phyloP scores from a whole-genome alignment of 805 yeast genomes.

The Starmerella vitae region DNA sequence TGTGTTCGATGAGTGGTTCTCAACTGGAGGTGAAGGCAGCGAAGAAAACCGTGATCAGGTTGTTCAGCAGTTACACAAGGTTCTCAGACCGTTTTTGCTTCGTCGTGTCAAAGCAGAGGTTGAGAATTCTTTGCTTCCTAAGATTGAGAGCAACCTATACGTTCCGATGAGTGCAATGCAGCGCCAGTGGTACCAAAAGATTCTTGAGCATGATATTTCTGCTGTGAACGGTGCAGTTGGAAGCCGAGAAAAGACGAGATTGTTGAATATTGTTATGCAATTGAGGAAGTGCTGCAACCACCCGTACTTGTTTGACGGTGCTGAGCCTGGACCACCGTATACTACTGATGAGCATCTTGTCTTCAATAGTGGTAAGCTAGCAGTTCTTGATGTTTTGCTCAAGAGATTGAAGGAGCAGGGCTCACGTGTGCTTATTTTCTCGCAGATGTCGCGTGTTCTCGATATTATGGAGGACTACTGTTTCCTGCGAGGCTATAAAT shows the following conservation, averaged over 20 bases:
- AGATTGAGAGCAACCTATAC: constrained; percentile 77
- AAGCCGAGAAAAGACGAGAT: constrained; percentile 79
- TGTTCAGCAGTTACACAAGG: constrained; percentile 77
- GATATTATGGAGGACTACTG: constrained; percentile 92
- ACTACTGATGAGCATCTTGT: constrained; percentile 91
- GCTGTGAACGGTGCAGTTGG: constrained; percentile 96
- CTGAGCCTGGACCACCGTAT: constrained; percentile 96
- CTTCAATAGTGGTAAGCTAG: constrained; percentile 82
- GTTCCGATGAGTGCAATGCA: constrained; percentile 96
- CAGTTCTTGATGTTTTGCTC: constrained; percentile 70
- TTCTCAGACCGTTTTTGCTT: constrained; percentile 71
- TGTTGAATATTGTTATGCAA: constrained; percentile 92
- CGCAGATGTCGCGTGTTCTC: constrained; percentile 83
- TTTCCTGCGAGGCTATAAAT: constrained; percentile 64
- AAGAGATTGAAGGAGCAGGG: constrained; percentile 61
- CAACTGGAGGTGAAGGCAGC: constrained; percentile 12
- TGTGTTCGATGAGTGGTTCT: constrained; percentile 83
- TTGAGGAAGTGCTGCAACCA: constrained; percentile 93
- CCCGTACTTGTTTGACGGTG: constrained; percentile 96
- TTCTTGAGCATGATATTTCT: constrained; percentile 84
- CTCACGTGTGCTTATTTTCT: constrained; percentile 78
- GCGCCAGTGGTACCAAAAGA: constrained; percentile 73
- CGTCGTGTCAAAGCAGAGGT: constrained; percentile 89
- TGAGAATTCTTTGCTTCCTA: constrained; percentile 79
- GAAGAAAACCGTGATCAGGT: constrained; percentile 62